Base-by-base conservation (phyloP, 192 early-diverging fungal genomes). In the Coemansia sp. region DNA sequence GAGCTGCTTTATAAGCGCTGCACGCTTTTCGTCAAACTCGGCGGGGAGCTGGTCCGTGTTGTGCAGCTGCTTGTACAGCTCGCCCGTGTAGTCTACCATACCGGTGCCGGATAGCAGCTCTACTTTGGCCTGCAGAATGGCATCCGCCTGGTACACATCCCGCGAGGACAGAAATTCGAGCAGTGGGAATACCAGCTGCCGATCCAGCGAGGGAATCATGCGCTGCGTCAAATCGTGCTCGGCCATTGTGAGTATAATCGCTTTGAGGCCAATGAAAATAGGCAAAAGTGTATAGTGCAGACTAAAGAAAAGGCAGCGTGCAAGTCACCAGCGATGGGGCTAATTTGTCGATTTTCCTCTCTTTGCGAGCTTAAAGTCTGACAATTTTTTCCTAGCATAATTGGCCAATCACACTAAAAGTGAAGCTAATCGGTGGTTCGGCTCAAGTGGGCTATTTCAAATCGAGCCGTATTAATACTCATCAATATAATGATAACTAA, bases 81-180 rank as follows among this genome's bases (percentile, higher is more conserved):
- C 82, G 62, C 91, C 86, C 38, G 94, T 87, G 78, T 90, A 93
- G 83, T 96, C 94, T 56, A 96, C 89, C 95, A 98, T 96, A 84
- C 92, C 90, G 54, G 95, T 95, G 65, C 88, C 83, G 26, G 84
- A 83, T 21, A 96, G 84, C 24, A 98, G 84, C 60, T 95, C 92
- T 73, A 90, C 92, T 76, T 95, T 92, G 60, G 95, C 93, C 75
- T 91, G 82, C 54, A 92, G 66, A 67, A 96, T 71, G 62, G 92
- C 89, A 44, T 85, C 77, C 14, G 84, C 76, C 46, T 86, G 76
- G 82, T 96, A 96, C 36, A 96, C 82, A 86, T 93, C 85, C 58
- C 92, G 86, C 58, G 86, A 79, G 56, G 87, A 84, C 58, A 96
- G 80, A 75, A 97, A 97, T 69, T 95, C 90, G 50, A 97, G 77